phyloP scores from a whole-genome alignment of 2,329 filamentous ascomycete genomes.

The Pseudogymnoascus pannorum region DNA sequence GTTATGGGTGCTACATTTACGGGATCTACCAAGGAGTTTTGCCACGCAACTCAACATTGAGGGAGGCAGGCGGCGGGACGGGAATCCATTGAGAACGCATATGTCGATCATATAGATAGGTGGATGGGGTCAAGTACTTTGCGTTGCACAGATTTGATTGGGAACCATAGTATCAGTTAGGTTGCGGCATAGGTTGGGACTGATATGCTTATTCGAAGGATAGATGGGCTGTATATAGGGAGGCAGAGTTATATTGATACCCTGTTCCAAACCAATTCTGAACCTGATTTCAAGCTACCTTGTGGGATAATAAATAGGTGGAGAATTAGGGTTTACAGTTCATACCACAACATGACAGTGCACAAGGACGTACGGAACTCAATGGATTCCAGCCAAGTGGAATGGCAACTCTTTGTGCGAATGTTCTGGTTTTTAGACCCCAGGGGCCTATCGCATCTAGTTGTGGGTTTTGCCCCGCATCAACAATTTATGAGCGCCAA shows the following conservation, averaged over 20 bases:
- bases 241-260: constrained; percentile 5
- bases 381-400: not conserved
- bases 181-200: not conserved
- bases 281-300: not conserved
- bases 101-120: not conserved
- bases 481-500: not conserved
- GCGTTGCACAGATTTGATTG: not conserved
- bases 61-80: not conserved
- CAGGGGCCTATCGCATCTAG: not conserved
- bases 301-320: constrained; percentile 7
- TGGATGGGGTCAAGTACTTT: not conserved
- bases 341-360: not conserved
- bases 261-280: not conserved
- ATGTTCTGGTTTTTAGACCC: not conserved
- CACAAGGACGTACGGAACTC: not conserved
- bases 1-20: not conserved
- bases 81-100: not conserved
- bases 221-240: not conserved
- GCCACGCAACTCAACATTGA: not conserved
- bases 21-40: not conserved
- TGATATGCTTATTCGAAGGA: not conserved
- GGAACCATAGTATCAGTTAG: not conserved
- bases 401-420: not conserved
- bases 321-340: not conserved
- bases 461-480: constrained; percentile 8